Conservation (phyloP, 2,329 filamentous ascomycete genomes). For the Ceratocystiopsis minuta region DNA sequence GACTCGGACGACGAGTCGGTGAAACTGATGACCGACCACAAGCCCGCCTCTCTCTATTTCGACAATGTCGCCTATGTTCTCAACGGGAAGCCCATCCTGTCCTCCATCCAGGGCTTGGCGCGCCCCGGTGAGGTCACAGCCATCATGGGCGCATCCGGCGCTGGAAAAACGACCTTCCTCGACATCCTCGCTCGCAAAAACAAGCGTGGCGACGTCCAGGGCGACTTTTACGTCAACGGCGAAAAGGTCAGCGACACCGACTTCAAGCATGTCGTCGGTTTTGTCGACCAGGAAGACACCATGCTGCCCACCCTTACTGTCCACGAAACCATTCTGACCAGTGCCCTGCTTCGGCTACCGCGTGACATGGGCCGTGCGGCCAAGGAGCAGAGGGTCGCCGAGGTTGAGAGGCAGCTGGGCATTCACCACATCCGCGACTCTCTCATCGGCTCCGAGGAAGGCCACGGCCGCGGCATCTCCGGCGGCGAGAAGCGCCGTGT, state of each 20-base stretch:
- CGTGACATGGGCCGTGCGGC: slow-evolving; percentile 70
- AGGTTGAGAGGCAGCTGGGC: slow-evolving; percentile 90
- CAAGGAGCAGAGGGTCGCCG: slow-evolving; percentile 82
- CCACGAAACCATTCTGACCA: slow-evolving; percentile 92
- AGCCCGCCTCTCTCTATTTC: slow-evolving; percentile 74
- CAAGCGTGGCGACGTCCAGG: slow-evolving; percentile 63
- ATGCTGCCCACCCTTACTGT: slow-evolving; percentile 92
- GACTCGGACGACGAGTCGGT: slow-evolving; percentile 77
- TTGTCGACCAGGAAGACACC: slow-evolving; percentile 95
- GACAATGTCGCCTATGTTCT: slow-evolving; percentile 73
- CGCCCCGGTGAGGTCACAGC: slow-evolving; percentile 89
- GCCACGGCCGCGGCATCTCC: slow-evolving; percentile 83
- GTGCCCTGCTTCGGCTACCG: slow-evolving; percentile 78
- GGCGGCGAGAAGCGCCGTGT: slow-evolving; percentile 93
- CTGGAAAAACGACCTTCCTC: slow-evolving; percentile 91
- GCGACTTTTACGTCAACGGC: slow-evolving; percentile 84
- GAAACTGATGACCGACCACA: slow-evolving; percentile 81
- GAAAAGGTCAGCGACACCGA: slow-evolving; percentile 72
- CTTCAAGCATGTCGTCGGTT: slow-evolving; percentile 83
- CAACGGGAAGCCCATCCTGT: slow-evolving; percentile 74
- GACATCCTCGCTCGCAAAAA: slow-evolving; percentile 95
- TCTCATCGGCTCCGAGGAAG: slow-evolving; percentile 89
- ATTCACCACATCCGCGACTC: slow-evolving; percentile 91
- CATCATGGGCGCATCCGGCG: slow-evolving; percentile 95
- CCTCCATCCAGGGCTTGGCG: slow-evolving; percentile 66